A percentile compares a stretch with the other conserved stretches of the same genome.
These are phyloP conservation scores for Brasenia schreberi DNA, from an alignment of 164 flowering plant genomes.

Conservation along the genomic window DNA sequence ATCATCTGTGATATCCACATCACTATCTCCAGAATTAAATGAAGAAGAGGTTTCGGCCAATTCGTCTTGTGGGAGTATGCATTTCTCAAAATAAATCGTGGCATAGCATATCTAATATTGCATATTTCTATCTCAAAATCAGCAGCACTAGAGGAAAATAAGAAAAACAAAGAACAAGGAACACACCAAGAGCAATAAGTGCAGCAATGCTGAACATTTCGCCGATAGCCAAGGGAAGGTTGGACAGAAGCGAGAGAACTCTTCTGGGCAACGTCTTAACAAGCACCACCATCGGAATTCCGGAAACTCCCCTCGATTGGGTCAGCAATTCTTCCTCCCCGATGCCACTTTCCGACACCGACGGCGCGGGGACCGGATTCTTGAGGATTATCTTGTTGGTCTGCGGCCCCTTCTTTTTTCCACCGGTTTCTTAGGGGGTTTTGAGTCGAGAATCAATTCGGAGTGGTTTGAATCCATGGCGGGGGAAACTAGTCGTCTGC, in stretches of 20 bases:
- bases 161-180: background rate
- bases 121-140: too few species aligned
- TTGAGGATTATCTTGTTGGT: constrained; percentile 32
- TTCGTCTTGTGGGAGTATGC: too few species aligned
- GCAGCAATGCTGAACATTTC: constrained; percentile 77
- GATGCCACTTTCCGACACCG: constrained; percentile 22
- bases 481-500: background rate
- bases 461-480: background rate
- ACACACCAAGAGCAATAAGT: constrained; percentile 82
- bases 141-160: too few species aligned
- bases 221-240: constrained; percentile 81
- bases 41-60: too few species aligned
- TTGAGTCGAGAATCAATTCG: background rate
- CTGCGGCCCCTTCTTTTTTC: background rate
- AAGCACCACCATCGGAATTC: constrained; percentile 9
- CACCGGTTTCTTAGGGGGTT: background rate
- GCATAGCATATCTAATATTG: too few species aligned
- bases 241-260: constrained; percentile 48
- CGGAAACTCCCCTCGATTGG: constrained; percentile 4
- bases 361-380: constrained; percentile 27
- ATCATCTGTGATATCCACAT: too few species aligned
- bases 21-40: too few species aligned
- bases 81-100: too few species aligned
- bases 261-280: constrained; percentile 41
- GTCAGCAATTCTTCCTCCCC: constrained; percentile 10